Conservation (phyloP, 1,284 basidiomycete genomes). For the Marasmius sp. region DNA sequence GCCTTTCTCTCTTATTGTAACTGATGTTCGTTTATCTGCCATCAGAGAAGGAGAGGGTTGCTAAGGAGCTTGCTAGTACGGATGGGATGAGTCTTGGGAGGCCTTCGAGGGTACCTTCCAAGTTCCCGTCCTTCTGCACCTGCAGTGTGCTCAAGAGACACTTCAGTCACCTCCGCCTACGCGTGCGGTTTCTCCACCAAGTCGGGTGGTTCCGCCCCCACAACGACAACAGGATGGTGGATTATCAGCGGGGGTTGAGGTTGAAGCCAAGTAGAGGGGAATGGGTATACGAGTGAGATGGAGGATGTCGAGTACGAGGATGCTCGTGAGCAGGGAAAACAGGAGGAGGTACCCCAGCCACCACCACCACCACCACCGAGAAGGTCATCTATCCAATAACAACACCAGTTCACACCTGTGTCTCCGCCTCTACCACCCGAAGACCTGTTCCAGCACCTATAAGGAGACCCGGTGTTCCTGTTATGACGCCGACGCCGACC, state of each 20-base stretch:
- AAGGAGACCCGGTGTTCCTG: constrained; percentile 32
- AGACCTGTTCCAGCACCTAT: constrained; percentile 25
- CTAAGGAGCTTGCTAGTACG: constrained; percentile 67
- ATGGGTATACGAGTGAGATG: constrained; percentile 67
- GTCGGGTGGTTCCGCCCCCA: constrained; percentile 34
- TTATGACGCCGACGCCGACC: constrained; percentile 21
- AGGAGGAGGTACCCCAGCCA: constrained; percentile 46
- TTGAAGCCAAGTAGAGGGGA: constrained; percentile 64
- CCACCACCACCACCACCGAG: constrained; percentile 41
- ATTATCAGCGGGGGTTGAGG: constrained; percentile 45
- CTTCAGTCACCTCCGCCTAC: constrained; percentile 8
- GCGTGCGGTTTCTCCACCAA: constrained; percentile 20
- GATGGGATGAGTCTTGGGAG: constrained; percentile 76
- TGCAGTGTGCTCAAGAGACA: not conserved
- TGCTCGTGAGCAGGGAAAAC: constrained; percentile 21
- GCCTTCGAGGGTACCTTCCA: constrained; percentile 13
- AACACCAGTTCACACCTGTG: constrained; percentile 3
- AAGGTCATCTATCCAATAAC: constrained; percentile 26
- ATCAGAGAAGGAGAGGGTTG: constrained; percentile 67
- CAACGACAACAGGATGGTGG: constrained; percentile 44
- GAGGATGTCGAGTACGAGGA: constrained; percentile 63
- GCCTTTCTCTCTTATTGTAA: too few relatives aligned
- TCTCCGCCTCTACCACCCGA: constrained; percentile 38
- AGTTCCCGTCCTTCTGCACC: too few relatives aligned
- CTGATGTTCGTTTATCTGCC: too few relatives aligned